These are phyloP conservation scores for Colletotrichum sp. DNA, from an alignment of 2,329 filamentous ascomycete species.

Conservation along the genomic window DNA sequence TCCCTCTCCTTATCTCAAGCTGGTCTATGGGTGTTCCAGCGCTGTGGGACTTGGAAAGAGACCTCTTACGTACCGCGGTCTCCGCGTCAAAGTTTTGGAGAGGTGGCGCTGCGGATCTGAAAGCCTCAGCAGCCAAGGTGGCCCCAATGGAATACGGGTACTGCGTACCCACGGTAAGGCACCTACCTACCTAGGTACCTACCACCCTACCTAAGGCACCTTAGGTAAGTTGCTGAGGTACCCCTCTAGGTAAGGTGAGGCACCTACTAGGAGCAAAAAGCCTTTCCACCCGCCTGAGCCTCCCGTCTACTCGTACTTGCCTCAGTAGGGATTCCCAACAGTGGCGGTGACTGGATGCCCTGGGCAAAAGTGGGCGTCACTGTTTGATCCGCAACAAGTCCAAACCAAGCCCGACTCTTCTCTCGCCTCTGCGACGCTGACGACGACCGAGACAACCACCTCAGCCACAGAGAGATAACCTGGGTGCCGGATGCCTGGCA, in stretches of 20 bases:
- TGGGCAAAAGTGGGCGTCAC: not conserved
- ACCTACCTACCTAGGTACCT: no score
- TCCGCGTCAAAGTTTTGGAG: not conserved
- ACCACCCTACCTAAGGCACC: no score
- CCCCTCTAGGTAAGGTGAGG: not conserved
- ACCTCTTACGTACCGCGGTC: not conserved
- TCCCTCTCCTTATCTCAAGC: not conserved
- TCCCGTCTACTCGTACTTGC: not conserved
- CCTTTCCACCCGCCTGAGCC: not conserved
- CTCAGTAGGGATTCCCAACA: not conserved
- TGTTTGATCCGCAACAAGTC: constrained; percentile 24
- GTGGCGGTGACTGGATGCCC: not conserved
- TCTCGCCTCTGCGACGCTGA: not conserved
- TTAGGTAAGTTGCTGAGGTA: not conserved
- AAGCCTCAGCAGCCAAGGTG: not conserved
- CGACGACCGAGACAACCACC: not conserved
- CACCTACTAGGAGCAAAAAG: not conserved
- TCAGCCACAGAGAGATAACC: not conserved
- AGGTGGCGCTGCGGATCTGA: not conserved
- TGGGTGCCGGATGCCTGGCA: not conserved
- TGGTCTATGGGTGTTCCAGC: not conserved
- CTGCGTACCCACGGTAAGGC: no score
- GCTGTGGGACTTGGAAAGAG: not conserved
- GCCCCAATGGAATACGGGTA: not conserved
- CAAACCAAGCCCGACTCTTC: constrained; percentile 15